Conservation (phyloP, 306 rosid genomes). For the Urtica urens region DNA sequence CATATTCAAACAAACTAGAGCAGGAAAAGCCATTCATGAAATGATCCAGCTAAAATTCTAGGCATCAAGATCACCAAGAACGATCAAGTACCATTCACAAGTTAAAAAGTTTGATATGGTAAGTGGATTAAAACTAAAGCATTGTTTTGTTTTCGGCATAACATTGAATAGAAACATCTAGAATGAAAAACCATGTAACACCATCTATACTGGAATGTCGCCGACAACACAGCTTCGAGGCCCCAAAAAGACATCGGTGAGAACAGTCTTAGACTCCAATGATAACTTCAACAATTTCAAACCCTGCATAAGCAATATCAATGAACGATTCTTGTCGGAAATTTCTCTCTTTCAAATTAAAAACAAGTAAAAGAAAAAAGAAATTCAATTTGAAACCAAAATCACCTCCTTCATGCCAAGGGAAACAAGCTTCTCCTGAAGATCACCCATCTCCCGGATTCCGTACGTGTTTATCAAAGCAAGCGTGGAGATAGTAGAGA, state of each 20-base stretch:
- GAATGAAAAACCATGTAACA: no score
- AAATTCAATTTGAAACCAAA: background rate
- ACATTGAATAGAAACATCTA: no score
- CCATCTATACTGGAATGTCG: no score
- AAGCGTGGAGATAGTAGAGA: background rate
- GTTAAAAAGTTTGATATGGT: no score
- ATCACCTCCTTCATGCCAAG: constrained; percentile 13
- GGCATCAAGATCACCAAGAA: no score
- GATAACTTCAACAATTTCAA: constrained; percentile 10
- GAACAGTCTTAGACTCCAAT: background rate
- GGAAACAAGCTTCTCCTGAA: constrained; percentile 12
- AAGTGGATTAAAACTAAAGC: no score
- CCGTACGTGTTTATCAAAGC: background rate
- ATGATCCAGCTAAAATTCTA: no score
- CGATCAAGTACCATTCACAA: no score
- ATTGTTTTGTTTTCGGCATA: no score
- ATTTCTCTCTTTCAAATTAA: background rate
- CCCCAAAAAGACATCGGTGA: constrained; percentile 6
- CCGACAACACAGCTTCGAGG: no score
- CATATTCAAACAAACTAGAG: no score
- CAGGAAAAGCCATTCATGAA: no score
- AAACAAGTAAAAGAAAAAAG: background rate
- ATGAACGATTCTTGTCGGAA: background rate
- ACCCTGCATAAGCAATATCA: background rate
- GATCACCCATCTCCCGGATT: background rate